phyloP scores from a whole-genome alignment of 1,284 basidiomycete genomes.

The Boletus sp. region DNA sequence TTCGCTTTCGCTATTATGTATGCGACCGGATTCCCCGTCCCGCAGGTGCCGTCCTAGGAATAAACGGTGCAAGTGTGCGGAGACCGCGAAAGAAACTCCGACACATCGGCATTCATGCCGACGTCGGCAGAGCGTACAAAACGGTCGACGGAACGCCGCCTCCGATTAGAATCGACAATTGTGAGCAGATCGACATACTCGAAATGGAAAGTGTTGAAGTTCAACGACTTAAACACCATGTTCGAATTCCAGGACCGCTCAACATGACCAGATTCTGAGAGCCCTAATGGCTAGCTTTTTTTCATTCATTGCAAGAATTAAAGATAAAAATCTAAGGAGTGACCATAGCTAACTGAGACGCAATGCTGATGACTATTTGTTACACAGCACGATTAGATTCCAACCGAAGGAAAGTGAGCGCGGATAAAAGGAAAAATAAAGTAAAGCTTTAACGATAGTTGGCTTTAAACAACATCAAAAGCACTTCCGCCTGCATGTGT shows the following conservation, averaged over 20 bases:
- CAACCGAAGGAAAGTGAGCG: background rate
- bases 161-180: background rate
- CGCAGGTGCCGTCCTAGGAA: slow-evolving; percentile 13
- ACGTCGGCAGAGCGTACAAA: background rate
- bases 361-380: slow-evolving; percentile 20
- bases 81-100: slow-evolving; percentile 5
- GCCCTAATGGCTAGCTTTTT: too few species aligned
- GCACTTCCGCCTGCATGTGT: slow-evolving; percentile 56
- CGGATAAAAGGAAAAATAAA: background rate
- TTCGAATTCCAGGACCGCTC: too few species aligned
- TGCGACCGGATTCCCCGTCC: slow-evolving; percentile 7
- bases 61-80: background rate
- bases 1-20: background rate
- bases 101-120: background rate
- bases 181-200: slow-evolving; percentile 12
- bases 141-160: background rate
- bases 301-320: slow-evolving; percentile 23
- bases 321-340: slow-evolving; percentile 24
- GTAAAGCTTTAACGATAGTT: background rate
- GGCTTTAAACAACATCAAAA: slow-evolving; percentile 45
- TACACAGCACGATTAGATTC: slow-evolving; percentile 18
- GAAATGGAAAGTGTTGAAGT: slow-evolving; percentile 13
- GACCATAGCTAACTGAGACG: slow-evolving; percentile 15
- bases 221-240: slow-evolving; percentile 4
- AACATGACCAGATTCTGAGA: too few species aligned